Evolutionary conservation across 257 asterid genomes (phyloP).

Genomic region (Nicotiana obtusifolia): DNA sequence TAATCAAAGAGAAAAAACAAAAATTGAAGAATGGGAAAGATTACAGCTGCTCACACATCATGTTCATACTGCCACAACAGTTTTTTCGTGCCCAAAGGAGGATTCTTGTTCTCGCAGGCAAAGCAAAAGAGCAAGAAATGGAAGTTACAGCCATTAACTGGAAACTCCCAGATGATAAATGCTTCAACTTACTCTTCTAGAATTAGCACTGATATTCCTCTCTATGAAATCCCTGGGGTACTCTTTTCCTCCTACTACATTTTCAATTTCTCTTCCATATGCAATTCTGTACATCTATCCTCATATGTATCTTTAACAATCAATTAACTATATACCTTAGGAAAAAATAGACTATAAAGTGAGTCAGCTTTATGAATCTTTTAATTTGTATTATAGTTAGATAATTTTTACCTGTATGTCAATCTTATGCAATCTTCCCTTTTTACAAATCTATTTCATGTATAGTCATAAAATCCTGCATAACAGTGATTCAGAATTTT

Average conservation of each 20-base stretch:
- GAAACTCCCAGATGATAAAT: background rate
- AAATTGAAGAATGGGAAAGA: background rate
- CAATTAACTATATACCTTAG: too few species aligned
- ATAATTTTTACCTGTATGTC: background rate
- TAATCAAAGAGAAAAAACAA: background rate
- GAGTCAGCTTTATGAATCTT: background rate
- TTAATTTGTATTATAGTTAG: background rate
- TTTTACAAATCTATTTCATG: background rate
- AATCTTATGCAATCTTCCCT: background rate
- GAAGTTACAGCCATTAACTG: background rate
- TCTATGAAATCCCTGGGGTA: conserved; percentile 76
- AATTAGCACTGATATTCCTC: conserved; percentile 78
- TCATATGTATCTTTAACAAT: too few species aligned
- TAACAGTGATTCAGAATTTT: background rate
- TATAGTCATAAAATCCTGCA: background rate
- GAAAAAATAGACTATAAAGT: too few species aligned
- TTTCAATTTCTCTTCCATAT: background rate
- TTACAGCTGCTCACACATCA: background rate
- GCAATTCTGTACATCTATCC: background rate
- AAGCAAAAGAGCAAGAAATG: background rate
- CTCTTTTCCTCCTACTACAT: too few species aligned
- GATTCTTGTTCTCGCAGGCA: background rate
- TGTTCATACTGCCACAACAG: background rate
- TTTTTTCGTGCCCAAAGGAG: background rate
- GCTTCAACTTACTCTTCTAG: conserved; percentile 51